phyloP scores from a whole-genome alignment of 306 rosid genomes.

The Fagus sylvatica region DNA sequence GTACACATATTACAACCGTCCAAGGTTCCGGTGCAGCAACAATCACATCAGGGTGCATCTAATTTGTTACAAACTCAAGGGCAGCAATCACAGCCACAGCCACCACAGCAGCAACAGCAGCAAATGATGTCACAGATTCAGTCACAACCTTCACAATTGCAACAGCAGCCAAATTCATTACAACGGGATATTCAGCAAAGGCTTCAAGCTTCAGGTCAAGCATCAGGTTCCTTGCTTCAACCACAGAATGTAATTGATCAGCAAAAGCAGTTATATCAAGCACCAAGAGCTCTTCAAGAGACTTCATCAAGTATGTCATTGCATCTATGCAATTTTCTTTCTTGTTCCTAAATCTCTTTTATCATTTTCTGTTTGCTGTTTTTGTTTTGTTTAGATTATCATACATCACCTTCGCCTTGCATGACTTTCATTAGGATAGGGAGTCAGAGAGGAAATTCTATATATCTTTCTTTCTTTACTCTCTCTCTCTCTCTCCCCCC shows the following conservation, averaged over 20 bases:
- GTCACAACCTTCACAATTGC: slow-evolving; percentile 76
- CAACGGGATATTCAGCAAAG: slow-evolving; percentile 84
- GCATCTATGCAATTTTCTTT: slow-evolving; percentile 22
- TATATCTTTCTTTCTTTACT: neutral
- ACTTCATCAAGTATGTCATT: slow-evolving; percentile 68
- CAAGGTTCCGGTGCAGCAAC: slow-evolving; percentile 66
- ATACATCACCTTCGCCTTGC: neutral
- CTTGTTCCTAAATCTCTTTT: slow-evolving; percentile 10
- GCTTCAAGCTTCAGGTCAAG: slow-evolving; percentile 63
- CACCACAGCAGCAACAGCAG: slow-evolving; percentile 77
- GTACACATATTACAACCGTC: slow-evolving; percentile 71
- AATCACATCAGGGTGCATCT: slow-evolving; percentile 56
- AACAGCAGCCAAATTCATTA: slow-evolving; percentile 66
- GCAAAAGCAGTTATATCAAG: slow-evolving; percentile 71
- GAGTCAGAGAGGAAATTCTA: neutral
- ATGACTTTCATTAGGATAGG: neutral
- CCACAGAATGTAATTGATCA: slow-evolving; percentile 73
- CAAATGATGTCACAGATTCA: slow-evolving; percentile 75
- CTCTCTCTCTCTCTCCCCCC: too few species aligned
- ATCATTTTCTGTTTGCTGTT: neutral
- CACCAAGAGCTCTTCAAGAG: slow-evolving; percentile 78
- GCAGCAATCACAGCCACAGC: slow-evolving; percentile 66
- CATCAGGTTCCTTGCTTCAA: slow-evolving; percentile 66
- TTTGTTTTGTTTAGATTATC: slow-evolving; percentile 7
- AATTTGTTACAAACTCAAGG: slow-evolving; percentile 61